Conservation (phyloP, 768 basidiomycete species). For the Favolaschia claudopus region DNA sequence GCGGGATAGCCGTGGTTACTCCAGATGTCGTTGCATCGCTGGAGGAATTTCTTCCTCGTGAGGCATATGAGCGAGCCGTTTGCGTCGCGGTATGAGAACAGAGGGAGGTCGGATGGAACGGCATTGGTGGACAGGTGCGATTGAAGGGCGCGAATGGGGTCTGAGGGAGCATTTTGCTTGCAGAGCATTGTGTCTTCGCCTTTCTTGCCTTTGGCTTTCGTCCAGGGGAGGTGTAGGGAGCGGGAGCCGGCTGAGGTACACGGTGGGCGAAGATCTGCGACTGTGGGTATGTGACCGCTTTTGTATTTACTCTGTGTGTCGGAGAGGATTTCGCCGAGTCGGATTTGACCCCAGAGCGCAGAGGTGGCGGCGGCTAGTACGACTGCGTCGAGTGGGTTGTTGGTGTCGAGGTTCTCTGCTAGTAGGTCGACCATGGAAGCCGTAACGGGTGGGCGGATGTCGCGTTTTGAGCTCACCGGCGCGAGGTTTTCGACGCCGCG, state of each 20-base stretch:
- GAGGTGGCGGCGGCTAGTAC: slow-evolving; percentile 15
- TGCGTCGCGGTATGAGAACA: neutral
- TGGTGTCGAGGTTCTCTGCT: neutral
- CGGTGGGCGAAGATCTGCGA: neutral
- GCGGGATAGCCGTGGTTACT: neutral
- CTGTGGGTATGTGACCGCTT: neutral
- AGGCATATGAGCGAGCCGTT: slow-evolving; percentile 11
- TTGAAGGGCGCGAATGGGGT: neutral
- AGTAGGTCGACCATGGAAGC: neutral
- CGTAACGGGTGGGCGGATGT: slow-evolving; percentile 5
- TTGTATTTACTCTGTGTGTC: neutral
- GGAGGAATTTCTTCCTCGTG: slow-evolving; percentile 14
- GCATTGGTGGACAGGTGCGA: neutral
- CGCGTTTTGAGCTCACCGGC: neutral
- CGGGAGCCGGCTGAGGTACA: neutral
- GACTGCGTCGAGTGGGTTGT: slow-evolving; percentile 12
- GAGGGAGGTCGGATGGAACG: neutral
- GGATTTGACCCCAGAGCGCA: slow-evolving; percentile 23
- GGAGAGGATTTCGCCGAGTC: slow-evolving; percentile 24
- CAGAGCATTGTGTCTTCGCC: neutral
- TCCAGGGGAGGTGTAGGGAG: neutral
- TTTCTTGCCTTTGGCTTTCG: neutral
- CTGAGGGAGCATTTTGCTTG: neutral
- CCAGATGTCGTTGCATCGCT: slow-evolving; percentile 30
- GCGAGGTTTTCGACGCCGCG: slow-evolving; percentile 10